Conservation (phyloP, 164 flowering plant species). For the Litsea cubeba region DNA sequence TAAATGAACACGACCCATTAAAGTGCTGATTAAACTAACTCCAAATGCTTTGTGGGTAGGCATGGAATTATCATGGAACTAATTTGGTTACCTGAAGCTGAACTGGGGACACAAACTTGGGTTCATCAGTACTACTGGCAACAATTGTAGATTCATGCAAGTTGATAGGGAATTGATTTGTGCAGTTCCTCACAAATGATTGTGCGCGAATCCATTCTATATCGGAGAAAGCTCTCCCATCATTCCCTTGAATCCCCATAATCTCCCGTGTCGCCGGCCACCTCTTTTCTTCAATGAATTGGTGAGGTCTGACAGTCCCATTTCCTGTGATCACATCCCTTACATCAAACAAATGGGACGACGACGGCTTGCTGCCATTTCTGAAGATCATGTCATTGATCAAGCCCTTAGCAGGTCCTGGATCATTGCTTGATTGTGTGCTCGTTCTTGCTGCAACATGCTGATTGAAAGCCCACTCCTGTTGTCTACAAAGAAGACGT, state of each 20-base stretch:
- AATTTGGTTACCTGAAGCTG: slow-evolving; percentile 21
- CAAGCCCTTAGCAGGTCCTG: slow-evolving; percentile 9
- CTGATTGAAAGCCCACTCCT: slow-evolving; percentile 28
- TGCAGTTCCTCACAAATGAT: slow-evolving; percentile 13
- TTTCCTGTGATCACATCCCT: slow-evolving; percentile 11
- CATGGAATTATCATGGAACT: background rate
- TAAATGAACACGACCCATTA: background rate
- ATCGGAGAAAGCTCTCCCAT: background rate
- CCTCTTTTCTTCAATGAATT: slow-evolving; percentile 34
- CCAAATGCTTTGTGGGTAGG: background rate
- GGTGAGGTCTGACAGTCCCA: slow-evolving; percentile 25
- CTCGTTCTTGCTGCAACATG: slow-evolving; percentile 5
- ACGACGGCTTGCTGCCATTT: slow-evolving; percentile 3
- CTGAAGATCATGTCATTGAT: slow-evolving; percentile 13
- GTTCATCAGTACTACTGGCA: slow-evolving; percentile 1
- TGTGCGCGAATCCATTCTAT: slow-evolving; percentile 4
- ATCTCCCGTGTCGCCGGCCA: slow-evolving; percentile 38
- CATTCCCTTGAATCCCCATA: slow-evolving; percentile 14
- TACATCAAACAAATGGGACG: slow-evolving; percentile 9
- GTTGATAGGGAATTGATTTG: slow-evolving; percentile 8
- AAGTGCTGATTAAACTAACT: background rate
- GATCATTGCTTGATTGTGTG: slow-evolving; percentile 7
- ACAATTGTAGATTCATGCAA: background rate
- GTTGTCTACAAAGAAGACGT: slow-evolving; percentile 17
- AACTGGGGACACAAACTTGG: slow-evolving; percentile 14